phyloP scores from a whole-genome alignment of 148 eudicot species.

The Bassia scoparia region DNA sequence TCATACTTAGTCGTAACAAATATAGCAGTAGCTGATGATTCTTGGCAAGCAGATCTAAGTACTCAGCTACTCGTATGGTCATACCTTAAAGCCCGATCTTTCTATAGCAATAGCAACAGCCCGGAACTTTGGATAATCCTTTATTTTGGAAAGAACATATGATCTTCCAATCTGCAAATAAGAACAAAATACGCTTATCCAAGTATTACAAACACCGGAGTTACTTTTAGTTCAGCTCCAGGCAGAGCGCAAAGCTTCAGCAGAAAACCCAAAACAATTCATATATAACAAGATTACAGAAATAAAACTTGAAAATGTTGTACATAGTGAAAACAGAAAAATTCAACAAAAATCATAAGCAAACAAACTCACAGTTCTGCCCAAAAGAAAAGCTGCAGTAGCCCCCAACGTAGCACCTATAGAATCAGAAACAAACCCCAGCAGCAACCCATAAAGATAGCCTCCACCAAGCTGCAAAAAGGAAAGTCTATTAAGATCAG shows the following conservation, averaged over 20 bases:
- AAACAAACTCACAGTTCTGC: slow-evolving; percentile 69
- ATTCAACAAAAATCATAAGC: neutral
- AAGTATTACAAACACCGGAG: neutral
- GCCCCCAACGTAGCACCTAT: slow-evolving; percentile 88
- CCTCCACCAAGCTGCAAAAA: slow-evolving; percentile 85
- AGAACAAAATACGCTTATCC: neutral
- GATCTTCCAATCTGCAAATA: slow-evolving; percentile 78
- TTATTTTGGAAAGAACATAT: slow-evolving; percentile 67
- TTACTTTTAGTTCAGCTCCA: neutral
- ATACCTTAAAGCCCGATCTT: slow-evolving; percentile 94
- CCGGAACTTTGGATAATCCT: slow-evolving; percentile 83
- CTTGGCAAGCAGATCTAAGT: neutral
- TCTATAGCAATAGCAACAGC: slow-evolving; percentile 86
- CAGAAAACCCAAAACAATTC: neutral
- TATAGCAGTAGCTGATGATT: neutral
- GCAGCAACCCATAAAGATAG: slow-evolving; percentile 83
- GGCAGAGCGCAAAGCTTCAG: neutral
- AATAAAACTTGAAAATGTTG: neutral
- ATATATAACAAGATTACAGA: neutral
- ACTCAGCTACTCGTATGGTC: neutral
- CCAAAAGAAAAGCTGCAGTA: slow-evolving; percentile 81
- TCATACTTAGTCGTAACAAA: neutral
- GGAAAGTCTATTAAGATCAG: neutral
- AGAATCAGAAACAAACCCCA: slow-evolving; percentile 90
- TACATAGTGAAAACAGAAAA: neutral